phyloP scores from a whole-genome alignment of 768 basidiomycete genomes.

The Coprinopsis sp. region DNA sequence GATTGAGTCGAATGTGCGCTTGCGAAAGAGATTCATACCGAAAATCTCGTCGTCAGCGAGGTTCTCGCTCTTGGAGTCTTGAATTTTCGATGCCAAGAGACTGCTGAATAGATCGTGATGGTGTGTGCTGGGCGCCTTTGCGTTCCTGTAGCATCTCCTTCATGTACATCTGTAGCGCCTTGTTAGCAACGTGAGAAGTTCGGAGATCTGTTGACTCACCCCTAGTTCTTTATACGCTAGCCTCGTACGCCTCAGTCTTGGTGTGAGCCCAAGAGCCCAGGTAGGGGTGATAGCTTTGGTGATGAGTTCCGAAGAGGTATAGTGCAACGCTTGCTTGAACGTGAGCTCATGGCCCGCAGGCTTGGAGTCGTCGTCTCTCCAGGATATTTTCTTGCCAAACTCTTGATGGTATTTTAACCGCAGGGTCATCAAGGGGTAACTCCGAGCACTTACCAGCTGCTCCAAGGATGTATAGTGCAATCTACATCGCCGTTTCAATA shows the following conservation, averaged over 20 bases:
- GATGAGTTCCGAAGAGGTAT: slow-evolving; percentile 28
- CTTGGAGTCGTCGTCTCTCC: slow-evolving; percentile 30
- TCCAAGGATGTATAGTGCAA: too few relatives aligned
- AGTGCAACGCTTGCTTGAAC: slow-evolving; percentile 40
- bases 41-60: slow-evolving; percentile 38
- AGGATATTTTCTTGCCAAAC: slow-evolving; percentile 45
- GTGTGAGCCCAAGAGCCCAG: slow-evolving; percentile 30
- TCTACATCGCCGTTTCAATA: too few relatives aligned
- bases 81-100: slow-evolving; percentile 43
- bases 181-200: background rate
- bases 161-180: slow-evolving; percentile 32
- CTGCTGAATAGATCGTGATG: slow-evolving; percentile 47
- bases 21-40: slow-evolving; percentile 14
- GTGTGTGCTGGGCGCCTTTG: slow-evolving; percentile 30
- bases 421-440: slow-evolving; percentile 2
- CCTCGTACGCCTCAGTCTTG: slow-evolving; percentile 23
- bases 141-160: slow-evolving; percentile 47
- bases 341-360: slow-evolving; percentile 39
- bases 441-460: too few relatives aligned
- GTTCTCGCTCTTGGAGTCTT: slow-evolving; percentile 24
- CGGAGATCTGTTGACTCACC: slow-evolving; percentile 18
- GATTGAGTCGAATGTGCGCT: background rate
- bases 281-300: slow-evolving; percentile 30
- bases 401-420: slow-evolving; percentile 1
- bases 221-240: slow-evolving; percentile 37